phyloP scores from a whole-genome alignment of 2,329 filamentous ascomycete species.

The Beauveria sp. region DNA sequence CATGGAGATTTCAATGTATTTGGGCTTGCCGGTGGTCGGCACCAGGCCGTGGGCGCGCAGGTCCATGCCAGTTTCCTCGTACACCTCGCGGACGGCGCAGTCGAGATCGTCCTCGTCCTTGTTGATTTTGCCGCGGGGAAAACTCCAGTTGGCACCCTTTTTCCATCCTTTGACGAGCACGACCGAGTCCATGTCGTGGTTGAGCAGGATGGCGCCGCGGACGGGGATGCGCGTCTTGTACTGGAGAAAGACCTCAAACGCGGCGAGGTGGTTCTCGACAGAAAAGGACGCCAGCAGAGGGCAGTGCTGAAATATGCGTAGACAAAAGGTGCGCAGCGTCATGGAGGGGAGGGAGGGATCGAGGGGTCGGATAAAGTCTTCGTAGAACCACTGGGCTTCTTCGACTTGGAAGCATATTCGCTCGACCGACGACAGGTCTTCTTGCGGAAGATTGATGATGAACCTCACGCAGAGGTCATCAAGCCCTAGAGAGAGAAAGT shows the following conservation, averaged over 20 bases:
- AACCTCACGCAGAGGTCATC: conserved; percentile 98
- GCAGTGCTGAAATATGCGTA: conserved; percentile 89
- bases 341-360: conserved; percentile 81
- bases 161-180: conserved; percentile 97
- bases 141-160: conserved; percentile 93
- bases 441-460: conserved; percentile 90
- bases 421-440: conserved; percentile 82
- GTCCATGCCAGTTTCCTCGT: conserved; percentile 92
- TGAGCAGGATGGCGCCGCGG: conserved; percentile 86
- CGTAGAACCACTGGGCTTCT: conserved; percentile 99
- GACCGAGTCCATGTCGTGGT: conserved; percentile 87
- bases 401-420: conserved; percentile 98
- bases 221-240: conserved; percentile 96
- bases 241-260: conserved; percentile 84
- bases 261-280: conserved; percentile 66
- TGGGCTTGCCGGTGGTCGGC: conserved; percentile 61
- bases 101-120: conserved; percentile 91
- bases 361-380: conserved; percentile 92
- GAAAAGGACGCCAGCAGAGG: conserved; percentile 79
- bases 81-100: conserved; percentile 89
- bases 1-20: conserved; percentile 84
- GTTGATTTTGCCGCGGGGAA: conserved; percentile 95
- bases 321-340: conserved; percentile 75
- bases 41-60: conserved; percentile 69
- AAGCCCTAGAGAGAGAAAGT: conserved; percentile 54